These are phyloP conservation scores for Alternaria viburni DNA, from an alignment of 2,329 filamentous ascomycete genomes.

Conservation along the genomic window DNA sequence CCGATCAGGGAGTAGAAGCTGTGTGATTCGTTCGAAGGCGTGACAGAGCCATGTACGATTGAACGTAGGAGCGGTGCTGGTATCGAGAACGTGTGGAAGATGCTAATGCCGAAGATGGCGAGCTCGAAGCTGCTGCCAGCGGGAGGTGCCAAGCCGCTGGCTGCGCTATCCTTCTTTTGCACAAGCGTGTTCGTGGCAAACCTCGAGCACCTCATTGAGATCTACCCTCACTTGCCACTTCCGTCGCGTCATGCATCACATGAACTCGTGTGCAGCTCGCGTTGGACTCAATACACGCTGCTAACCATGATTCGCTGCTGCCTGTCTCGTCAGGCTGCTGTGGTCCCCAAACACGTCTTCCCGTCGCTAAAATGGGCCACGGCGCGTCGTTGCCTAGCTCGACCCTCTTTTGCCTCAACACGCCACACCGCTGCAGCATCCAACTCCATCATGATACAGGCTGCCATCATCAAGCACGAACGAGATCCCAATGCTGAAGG, in stretches of 20 bases:
- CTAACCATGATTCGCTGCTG: not conserved
- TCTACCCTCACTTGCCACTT: not conserved
- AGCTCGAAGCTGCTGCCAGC: not conserved
- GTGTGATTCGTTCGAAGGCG: not conserved
- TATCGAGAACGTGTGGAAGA: not conserved
- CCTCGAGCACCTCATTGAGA: not conserved
- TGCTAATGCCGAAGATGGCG: not conserved
- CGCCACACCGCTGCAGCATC: constrained; percentile 21
- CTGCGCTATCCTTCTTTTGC: not conserved
- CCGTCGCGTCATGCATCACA: constrained; percentile 1
- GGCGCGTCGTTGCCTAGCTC: constrained; percentile 4
- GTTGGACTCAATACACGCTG: not conserved
- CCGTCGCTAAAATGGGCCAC: not conserved
- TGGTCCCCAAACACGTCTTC: not conserved
- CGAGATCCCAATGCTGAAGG: not conserved
- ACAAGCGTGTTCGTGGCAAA: not conserved
- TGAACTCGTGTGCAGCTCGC: not conserved
- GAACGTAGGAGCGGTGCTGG: not conserved
- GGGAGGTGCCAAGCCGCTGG: not conserved
- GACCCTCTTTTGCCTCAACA: constrained; percentile 22
- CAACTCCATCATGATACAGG: not conserved
- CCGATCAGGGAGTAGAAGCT: not conserved
- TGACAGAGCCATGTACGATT: not conserved
- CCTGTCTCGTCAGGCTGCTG: constrained; percentile 4
- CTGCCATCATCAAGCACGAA: not conserved